These are phyloP conservation scores for Phytopythium oedochilum DNA, from an alignment of 352 stramenopile genomes.

Conservation along the genomic window DNA sequence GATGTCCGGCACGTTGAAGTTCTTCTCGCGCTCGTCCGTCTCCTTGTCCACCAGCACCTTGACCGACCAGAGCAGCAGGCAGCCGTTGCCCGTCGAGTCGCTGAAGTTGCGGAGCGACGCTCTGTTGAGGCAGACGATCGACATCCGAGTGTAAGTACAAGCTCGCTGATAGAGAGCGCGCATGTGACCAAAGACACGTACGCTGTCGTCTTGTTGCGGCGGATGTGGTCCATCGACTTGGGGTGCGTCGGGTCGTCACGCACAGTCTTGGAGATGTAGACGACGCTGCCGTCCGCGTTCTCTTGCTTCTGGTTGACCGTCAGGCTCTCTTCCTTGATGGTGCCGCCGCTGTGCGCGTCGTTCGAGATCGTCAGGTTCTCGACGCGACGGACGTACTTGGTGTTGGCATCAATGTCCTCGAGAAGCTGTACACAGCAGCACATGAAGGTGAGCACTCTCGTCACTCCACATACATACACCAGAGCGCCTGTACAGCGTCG, in stretches of 20 bases:
- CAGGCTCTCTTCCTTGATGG: slow-evolving; percentile 83
- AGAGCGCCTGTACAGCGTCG: neutral
- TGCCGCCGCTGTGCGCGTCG: slow-evolving; percentile 56
- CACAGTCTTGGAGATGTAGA: slow-evolving; percentile 57
- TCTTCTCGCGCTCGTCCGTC: slow-evolving; percentile 62
- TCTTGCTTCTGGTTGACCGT: slow-evolving; percentile 77
- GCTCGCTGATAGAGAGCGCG: neutral
- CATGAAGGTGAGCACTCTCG: neutral
- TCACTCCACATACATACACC: neutral
- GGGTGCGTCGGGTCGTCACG: slow-evolving; percentile 67
- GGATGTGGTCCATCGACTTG: slow-evolving; percentile 59
- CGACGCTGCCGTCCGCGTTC: slow-evolving; percentile 66
- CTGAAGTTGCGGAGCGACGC: slow-evolving; percentile 78
- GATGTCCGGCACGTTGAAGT: slow-evolving; percentile 80
- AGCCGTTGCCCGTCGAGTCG: slow-evolving; percentile 63
- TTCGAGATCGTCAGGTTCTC: slow-evolving; percentile 79
- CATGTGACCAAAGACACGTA: slow-evolving; percentile 26
- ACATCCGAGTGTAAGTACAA: too few species aligned
- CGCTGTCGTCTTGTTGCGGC: slow-evolving; percentile 72
- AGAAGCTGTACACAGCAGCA: slow-evolving; percentile 32
- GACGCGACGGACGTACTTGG: slow-evolving; percentile 79
- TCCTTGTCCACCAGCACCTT: slow-evolving; percentile 81
- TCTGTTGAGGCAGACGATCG: slow-evolving; percentile 15
- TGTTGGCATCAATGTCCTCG: slow-evolving; percentile 68
- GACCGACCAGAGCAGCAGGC: slow-evolving; percentile 76